Base-by-base conservation (phyloP, 345 rosid genomes). In the Hibiscus trionum region DNA sequence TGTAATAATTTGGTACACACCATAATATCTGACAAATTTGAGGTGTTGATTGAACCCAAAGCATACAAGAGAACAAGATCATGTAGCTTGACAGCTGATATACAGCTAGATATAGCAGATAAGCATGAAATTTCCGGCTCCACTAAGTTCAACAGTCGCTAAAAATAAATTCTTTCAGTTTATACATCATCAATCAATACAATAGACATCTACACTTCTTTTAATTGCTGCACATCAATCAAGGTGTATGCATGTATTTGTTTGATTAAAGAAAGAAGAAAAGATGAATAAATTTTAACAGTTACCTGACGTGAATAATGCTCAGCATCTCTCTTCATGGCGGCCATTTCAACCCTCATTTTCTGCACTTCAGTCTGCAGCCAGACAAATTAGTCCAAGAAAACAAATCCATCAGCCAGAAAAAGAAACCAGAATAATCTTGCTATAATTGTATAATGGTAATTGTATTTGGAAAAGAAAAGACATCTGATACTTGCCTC, bases 321-420 rank as follows among this genome's bases (percentile, higher is more conserved):
- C 79, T 95, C 99, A n/a, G 99, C 97, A 84, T 95, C 99, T 79
- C 98, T 89, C 86, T 89, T 93, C 97, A 95, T 89, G 73, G 98
- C 93, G 57, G 99, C 97, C 90, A 90, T 83, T 87, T 95, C 98
- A 66, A 93, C 98, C 84, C 95, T 87, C 90, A 91, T 84, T 81
- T 95, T 95, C 81, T 95, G 96, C 80, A 87, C 66, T 82, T 95
- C 99, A 80, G 86, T 94, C 99, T 95, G 83, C 69, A 83, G 74
- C 29, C 75, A 77, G 75, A 81, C 67, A 73, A 73, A 67, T 55
- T 63, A 47, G 70, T 65, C 58, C 44, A 10, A 47, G 47, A 50
- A 21, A 57, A 49, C 4, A 72, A 60, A 47, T 11, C 6, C 39
- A 19, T 53, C 4, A 6, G 33, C 29, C 12, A 73, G 37, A n/a